Evolutionary conservation across 129 eudicot genomes (phyloP).

Genomic region (Dittrichia graveolens): DNA sequence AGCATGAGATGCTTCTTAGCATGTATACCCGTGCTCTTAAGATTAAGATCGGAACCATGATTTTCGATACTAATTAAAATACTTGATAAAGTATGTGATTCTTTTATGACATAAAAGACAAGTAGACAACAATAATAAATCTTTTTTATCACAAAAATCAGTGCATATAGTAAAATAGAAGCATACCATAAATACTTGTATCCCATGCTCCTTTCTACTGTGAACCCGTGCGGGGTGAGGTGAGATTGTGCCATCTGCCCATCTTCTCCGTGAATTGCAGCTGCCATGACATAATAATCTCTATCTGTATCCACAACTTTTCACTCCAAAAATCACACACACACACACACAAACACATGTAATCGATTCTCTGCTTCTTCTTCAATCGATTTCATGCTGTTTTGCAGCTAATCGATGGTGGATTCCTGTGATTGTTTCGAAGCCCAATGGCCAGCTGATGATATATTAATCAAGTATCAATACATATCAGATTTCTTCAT

Average conservation of each 20-base stretch:
- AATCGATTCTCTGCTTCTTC: background rate
- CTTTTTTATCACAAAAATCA: background rate
- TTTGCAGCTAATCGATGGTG: constrained; percentile 21
- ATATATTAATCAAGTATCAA: constrained; percentile 47
- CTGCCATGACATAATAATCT: background rate
- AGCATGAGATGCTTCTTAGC: too few species aligned
- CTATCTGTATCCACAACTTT: background rate
- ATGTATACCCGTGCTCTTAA: too few species aligned
- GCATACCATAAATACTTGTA: background rate
- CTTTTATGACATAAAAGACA: too few species aligned
- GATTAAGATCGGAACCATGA: too few species aligned
- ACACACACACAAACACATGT: background rate
- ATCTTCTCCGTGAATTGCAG: constrained; percentile 14
- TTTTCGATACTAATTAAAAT: too few species aligned
- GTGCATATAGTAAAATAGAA: background rate
- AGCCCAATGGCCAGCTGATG: constrained; percentile 53
- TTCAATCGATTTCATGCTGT: background rate
- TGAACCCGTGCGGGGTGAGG: constrained; percentile 19
- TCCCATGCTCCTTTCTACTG: background rate
- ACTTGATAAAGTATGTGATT: too few species aligned
- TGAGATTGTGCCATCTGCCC: background rate
- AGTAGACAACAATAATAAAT: background rate
- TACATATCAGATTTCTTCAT: constrained; percentile 58
- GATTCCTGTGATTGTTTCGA: constrained; percentile 58
- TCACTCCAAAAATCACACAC: background rate